Conservation (phyloP, 2,329 filamentous ascomycete species). For the Chaetomium sp. region DNA sequence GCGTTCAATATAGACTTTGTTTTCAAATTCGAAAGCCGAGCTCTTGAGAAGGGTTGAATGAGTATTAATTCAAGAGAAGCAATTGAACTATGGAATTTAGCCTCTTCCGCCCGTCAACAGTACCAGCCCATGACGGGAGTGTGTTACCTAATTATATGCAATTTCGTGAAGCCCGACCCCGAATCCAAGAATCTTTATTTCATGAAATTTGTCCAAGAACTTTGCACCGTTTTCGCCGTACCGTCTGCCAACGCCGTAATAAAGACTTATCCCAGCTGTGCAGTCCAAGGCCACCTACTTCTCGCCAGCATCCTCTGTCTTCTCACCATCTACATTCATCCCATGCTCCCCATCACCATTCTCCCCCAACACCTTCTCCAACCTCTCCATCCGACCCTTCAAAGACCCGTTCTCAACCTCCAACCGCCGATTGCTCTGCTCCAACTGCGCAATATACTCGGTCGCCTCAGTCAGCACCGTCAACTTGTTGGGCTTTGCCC, state of each 20-base stretch:
- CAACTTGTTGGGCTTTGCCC: conserved; percentile 36
- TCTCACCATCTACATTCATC: not conserved
- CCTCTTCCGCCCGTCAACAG: too few species aligned
- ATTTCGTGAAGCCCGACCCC: too few species aligned
- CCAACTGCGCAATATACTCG: conserved; percentile 33
- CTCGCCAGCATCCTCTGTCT: not conserved
- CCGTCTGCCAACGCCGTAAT: not conserved
- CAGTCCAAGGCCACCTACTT: too few species aligned
- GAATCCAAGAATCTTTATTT: too few species aligned
- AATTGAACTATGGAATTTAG: too few species aligned
- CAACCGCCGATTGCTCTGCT: conserved; percentile 32
- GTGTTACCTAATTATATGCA: too few species aligned
- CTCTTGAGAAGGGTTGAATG: too few species aligned
- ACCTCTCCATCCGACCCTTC: conserved; percentile 30
- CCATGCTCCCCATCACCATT: conserved; percentile 3
- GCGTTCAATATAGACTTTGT: too few species aligned
- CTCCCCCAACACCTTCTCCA: conserved; percentile 30
- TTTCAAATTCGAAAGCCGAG: too few species aligned
- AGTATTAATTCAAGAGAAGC: too few species aligned
- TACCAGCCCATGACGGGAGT: too few species aligned
- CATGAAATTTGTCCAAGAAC: too few species aligned
- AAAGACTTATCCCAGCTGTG: not conserved
- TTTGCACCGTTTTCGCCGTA: not conserved
- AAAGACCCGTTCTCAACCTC: conserved; percentile 41
- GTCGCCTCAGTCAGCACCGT: conserved; percentile 37